Base-by-base conservation (phyloP, 1,284 basidiomycete genomes). In the Afroboletus lepidellus region DNA sequence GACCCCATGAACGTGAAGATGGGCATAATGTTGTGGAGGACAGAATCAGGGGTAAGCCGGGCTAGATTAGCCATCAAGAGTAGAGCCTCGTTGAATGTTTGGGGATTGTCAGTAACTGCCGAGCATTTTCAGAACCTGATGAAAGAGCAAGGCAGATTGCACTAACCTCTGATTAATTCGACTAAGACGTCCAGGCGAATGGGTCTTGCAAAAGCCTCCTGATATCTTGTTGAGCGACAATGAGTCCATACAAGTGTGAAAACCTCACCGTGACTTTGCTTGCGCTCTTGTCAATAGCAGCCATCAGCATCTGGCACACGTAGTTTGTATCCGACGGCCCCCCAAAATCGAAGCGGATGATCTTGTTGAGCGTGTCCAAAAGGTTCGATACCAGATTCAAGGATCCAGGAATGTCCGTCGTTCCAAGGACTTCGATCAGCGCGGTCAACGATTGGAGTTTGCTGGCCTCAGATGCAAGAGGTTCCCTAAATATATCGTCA, bases 1-100 rank as follows among this genome's bases (percentile, higher is more conserved):
- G 93, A 91, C 25, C 97, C 96, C 88, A 99, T 98, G 74, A 98
- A 99, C 0, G 96, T 98, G 74, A 99, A 98, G 52, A 99, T 89
- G 7, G 97, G 95, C 94, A 99, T 98, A 55, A 98, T 83, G 63
- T 97, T 94, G 68, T 93, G 93, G 27, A 98, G 77, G 15, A 97
- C 92, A 8, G 92, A 88, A 54, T 96, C 93, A 0, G 95, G 94
- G 0, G 89, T 86, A 41, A 98, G 76, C 29, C 85, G 81, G 2
- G 94, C 91, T 46, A 99, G 74, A 56, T 80, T 87, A 3, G 94
- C 87, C 69, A 98, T 87, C 25, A 98, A 78, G n/a, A 98, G 76
- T 3, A 99, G 76, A 0, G 94, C 93, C 66, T 96, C 91, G 60
- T 98, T 87, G 73, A 95, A 95, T 0, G 92, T 96, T 66, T 98